These are phyloP conservation scores for Aspergillus puulaauensis DNA, from an alignment of 2,329 filamentous ascomycete species.

Conservation along the genomic window DNA sequence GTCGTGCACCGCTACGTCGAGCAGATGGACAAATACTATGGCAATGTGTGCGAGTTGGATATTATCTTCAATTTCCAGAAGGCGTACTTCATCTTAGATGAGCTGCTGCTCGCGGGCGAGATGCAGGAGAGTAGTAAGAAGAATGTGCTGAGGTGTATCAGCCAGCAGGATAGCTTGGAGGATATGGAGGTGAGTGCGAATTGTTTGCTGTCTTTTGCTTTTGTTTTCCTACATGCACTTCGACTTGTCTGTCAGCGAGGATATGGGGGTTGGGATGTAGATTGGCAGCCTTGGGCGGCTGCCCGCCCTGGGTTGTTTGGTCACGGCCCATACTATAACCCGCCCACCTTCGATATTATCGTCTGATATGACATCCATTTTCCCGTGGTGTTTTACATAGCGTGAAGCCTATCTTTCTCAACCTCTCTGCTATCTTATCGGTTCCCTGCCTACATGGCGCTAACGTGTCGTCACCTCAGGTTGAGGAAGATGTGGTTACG, in stretches of 20 bases:
- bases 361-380: not conserved
- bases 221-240: not conserved
- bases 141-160: slow-evolving; percentile 93
- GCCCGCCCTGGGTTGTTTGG: too few species aligned
- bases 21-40: slow-evolving; percentile 99
- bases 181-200: slow-evolving; percentile 92
- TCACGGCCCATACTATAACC: too few species aligned
- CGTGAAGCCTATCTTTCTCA: not conserved
- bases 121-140: slow-evolving; percentile 99
- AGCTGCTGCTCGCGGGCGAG: slow-evolving; percentile 90
- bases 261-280: not conserved
- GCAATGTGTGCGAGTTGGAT: slow-evolving; percentile 98
- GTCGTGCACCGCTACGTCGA: slow-evolving; percentile 99
- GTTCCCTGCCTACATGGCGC: slow-evolving; percentile 20
- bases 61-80: slow-evolving; percentile 99
- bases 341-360: not conserved
- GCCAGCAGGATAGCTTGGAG: slow-evolving; percentile 94
- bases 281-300: not conserved
- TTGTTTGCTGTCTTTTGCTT: slow-evolving; percentile 3
- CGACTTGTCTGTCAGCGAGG: not conserved
- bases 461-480: slow-evolving; percentile 58
- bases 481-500: slow-evolving; percentile 80
- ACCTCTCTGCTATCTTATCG: not conserved
- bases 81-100: slow-evolving; percentile 98
- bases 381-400: not conserved